Percentiles rank a stretch among this genome's conserved stretches.
Conservation (phyloP, 208 protist genomes). For the Trypanosomatidae sp. region DNA sequence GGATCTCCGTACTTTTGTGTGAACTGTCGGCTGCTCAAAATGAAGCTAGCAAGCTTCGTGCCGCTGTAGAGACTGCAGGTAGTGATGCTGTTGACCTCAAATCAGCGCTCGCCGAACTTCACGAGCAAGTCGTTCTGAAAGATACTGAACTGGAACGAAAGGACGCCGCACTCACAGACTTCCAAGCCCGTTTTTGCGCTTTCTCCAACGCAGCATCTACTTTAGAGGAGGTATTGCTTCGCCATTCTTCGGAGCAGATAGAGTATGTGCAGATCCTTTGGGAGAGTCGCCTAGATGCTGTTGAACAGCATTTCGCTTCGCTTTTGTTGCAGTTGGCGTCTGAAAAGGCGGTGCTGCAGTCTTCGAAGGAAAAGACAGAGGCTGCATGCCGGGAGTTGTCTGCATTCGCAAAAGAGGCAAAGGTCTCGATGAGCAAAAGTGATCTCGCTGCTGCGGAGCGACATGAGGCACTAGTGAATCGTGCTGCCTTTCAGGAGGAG, state of each 20-base stretch:
- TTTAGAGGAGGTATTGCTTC: not conserved
- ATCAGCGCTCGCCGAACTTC: not conserved
- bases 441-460: constrained; percentile 28
- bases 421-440: constrained; percentile 21
- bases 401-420: constrained; percentile 33
- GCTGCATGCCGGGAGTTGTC: constrained; percentile 29
- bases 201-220: not conserved
- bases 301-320: not conserved
- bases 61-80: not conserved
- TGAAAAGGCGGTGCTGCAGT: constrained; percentile 5
- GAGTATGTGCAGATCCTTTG: constrained; percentile 1
- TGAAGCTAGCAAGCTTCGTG: not conserved
- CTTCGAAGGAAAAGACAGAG: constrained; percentile 21
- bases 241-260: not conserved
- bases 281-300: not conserved
- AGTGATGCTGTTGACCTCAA: not conserved
- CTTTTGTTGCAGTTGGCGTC: not conserved
- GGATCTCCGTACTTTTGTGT: not conserved
- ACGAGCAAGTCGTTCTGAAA: not conserved
- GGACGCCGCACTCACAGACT: not conserved
- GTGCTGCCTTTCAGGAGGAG: constrained; percentile 18
- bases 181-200: not conserved
- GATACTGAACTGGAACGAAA: not conserved
- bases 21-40: not conserved
- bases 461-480: constrained; percentile 20